phyloP scores from a whole-genome alignment of 2,329 filamentous ascomycete species.

The Fusarium buxicola region DNA sequence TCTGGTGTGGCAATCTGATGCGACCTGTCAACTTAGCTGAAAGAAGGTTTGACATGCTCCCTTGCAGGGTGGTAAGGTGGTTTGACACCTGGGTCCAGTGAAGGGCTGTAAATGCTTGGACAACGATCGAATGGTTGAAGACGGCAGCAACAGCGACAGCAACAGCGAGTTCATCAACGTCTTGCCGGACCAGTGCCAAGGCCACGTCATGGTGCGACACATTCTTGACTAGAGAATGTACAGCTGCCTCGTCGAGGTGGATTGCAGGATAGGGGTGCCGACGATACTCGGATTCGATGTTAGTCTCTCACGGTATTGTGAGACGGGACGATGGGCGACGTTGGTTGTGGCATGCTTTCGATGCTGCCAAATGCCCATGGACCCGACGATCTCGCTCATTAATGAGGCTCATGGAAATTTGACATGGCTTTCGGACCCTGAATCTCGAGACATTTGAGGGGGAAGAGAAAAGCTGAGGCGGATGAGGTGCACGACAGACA shows the following conservation, averaged over 20 bases:
- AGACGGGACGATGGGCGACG: background rate
- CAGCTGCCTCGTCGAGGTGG: background rate
- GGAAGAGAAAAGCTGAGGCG: constrained; percentile 11
- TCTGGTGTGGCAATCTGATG: constrained; percentile 15
- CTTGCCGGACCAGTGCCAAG: background rate
- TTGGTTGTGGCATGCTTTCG: background rate
- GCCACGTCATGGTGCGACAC: background rate
- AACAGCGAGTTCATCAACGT: background rate
- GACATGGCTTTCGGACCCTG: background rate
- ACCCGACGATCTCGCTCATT: constrained; percentile 10
- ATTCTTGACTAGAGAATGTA: background rate
- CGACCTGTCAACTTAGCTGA: constrained; percentile 23
- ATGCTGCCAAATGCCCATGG: constrained; percentile 4
- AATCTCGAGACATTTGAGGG: constrained; percentile 7
- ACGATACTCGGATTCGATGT: background rate
- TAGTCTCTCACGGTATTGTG: background rate
- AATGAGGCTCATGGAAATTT: background rate
- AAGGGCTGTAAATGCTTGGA: background rate
- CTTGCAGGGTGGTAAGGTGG: constrained; percentile 19
- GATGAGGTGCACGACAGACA: constrained; percentile 6
- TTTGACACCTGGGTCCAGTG: constrained; percentile 1
- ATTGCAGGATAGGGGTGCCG: background rate
- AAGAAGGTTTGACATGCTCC: constrained; percentile 32
- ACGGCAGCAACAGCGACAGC: background rate
- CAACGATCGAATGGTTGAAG: background rate